Conservation (phyloP, 2,329 filamentous ascomycete species). For the Botrytis porri region DNA sequence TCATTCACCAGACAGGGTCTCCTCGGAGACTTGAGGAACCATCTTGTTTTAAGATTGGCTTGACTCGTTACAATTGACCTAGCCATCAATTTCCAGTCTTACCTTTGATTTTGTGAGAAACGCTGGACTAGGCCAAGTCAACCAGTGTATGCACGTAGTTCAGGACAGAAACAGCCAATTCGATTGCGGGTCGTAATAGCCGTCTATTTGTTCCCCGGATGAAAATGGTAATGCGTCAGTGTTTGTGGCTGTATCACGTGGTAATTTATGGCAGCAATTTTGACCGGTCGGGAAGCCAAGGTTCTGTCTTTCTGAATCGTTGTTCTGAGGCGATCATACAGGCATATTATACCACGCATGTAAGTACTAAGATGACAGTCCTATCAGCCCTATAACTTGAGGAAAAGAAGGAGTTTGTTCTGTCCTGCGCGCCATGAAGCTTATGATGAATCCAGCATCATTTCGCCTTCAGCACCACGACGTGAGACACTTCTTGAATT, state of each 20-base stretch:
- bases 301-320: neutral
- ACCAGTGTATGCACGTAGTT: rapidly evolving
- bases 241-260: neutral
- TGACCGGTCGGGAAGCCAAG: neutral
- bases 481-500: neutral
- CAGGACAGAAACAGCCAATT: neutral
- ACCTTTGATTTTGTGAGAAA: neutral
- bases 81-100: no score
- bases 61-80: no score
- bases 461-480: neutral
- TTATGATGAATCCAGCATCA: neutral
- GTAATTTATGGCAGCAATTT: neutral
- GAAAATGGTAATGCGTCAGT: neutral
- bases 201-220: neutral
- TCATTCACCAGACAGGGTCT: neutral
- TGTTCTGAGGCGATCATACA: neutral
- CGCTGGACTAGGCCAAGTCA: neutral
- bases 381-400: neutral
- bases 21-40: neutral
- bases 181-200: neutral
- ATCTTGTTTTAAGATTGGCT: neutral
- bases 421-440: neutral
- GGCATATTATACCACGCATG: no score
- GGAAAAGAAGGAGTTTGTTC: neutral
- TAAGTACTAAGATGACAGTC: neutral